Evolutionary conservation across 306 rosid genomes (phyloP), one percentile per base, ranked within the genome.

Genomic region (Sesbania bispinosa): DNA sequence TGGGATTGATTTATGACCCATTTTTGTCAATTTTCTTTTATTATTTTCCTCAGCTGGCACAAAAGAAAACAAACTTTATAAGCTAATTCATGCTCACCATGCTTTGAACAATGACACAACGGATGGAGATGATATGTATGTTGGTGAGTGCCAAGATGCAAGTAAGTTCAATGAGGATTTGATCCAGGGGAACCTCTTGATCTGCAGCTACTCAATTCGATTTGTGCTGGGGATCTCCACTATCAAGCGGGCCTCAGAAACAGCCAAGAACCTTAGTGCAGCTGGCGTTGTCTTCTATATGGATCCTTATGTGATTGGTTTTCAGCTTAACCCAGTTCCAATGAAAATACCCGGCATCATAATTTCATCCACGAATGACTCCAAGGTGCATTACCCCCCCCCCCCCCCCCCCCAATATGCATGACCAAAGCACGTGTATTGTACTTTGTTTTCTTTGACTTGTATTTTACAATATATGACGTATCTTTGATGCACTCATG

Each of bases 191-290:
- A 95, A 89, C 73, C 92, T 95, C 74, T 73, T 95, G 84, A 91
- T 95, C 32, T 95, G 99, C 78, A 95, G 97, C 93, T 95, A 95
- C 67, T 91, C 99, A 38, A 95, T 95, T 20, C 88, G 97, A 57
- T 95, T 95, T 76, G 91, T 95, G 62, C 92, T 95, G 51, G 99
- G 99, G 29, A 78, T 88, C 66, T 91, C 97, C 29, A 89, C 90
- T 0, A 67, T 95, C 73, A 87, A 91, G 74, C 88, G 52, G 62
- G 89, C 97, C 18, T 46, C 82, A 52, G 84, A 89, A 79, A 76
- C 93, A 32, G 96, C 96, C 29, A 88, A 88, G 81, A 88, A 91
- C 65, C 82, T 87, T 42, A 89, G 97, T 69, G 97, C 97, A 71
- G 90, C 74, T 53, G 99, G 97, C 36, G 82, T 95, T 70, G 93